Base-by-base conservation (phyloP, 2,329 filamentous ascomycete species). In the Aureobasidium sp. region DNA sequence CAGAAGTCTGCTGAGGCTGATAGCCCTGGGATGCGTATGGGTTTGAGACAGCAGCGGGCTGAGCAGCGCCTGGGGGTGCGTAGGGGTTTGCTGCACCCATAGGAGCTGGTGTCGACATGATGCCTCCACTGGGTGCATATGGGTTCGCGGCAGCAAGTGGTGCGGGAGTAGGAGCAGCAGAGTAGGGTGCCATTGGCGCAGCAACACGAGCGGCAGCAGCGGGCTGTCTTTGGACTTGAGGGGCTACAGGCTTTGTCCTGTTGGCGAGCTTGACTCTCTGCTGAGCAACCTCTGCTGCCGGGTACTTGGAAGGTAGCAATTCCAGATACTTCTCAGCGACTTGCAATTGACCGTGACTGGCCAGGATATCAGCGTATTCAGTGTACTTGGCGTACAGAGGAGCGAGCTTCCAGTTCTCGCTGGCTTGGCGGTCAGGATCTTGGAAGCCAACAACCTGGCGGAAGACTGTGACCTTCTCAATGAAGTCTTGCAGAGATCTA, bases 401-500 rank as follows among this genome's bases (percentile, higher is more conserved):
- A 41, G 86, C 83, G 64, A 99, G 85, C 77, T 96, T 97, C 93
- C 93, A 99, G 68, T 87, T 90, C 1, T 87, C 86, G 10, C 84
- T 80, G 68, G 90, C 84, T 51, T 78, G 77, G 66, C 84, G 84
- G 71, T 97, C 91, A 9, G 78, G 76, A 72, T 99, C 94, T 69
- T 89, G 79, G 79, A 97, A 99, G 71, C 93, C 91, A 65, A 91
- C 92, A 47, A 97, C 92, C 68, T 94, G 85, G 61, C 94, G 88
- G 86, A 99, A 99, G 60, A 99, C 85, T 0, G 92, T 96, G 51
- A 99, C 94, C 80, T 99, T 99, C 78, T 99, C 94, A 65, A 99
- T 96, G 71, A 99, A 93, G 67, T 89, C 87, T 75, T 97, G 94
- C 47, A 99, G 79, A 51, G 89, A 88, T 65, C 87, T 86, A 61